A percentile compares a stretch with the other conserved stretches of the same genome.
These are phyloP conservation scores for Dendrobium officinale DNA, from an alignment of 106 monocot species.

Conservation along the genomic window DNA sequence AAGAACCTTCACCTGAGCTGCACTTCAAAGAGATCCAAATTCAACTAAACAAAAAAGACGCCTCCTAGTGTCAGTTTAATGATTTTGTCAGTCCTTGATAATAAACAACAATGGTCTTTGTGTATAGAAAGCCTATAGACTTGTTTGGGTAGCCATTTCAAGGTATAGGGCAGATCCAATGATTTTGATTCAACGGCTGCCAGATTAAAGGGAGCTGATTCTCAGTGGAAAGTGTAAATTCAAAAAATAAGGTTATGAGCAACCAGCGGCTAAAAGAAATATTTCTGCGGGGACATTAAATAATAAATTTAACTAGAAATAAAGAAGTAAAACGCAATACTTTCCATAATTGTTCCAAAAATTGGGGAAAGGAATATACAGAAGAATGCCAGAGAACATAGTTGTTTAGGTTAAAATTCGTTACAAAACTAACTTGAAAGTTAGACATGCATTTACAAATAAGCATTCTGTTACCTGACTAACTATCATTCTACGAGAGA, in stretches of 20 bases:
- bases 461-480: constrained; percentile 50
- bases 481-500: constrained; percentile 74
- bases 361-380: neutral
- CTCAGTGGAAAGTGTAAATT: neutral
- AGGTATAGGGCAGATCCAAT: neutral
- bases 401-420: neutral
- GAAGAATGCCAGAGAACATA: neutral
- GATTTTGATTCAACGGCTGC: neutral
- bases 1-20: neutral
- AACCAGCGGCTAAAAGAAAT: neutral
- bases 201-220: neutral
- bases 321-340: neutral
- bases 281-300: neutral
- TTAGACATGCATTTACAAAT: neutral
- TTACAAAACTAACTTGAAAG: neutral
- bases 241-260: neutral
- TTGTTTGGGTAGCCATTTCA: neutral
- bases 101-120: neutral
- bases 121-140: neutral
- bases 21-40: neutral
- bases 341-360: neutral
- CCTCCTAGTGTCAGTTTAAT: neutral
- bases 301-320: neutral
- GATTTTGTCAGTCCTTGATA: neutral
- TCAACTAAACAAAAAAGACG: neutral